Evolutionary conservation across 208 protist genomes (phyloP).

Genomic region (Crithidia fasciculata): DNA sequence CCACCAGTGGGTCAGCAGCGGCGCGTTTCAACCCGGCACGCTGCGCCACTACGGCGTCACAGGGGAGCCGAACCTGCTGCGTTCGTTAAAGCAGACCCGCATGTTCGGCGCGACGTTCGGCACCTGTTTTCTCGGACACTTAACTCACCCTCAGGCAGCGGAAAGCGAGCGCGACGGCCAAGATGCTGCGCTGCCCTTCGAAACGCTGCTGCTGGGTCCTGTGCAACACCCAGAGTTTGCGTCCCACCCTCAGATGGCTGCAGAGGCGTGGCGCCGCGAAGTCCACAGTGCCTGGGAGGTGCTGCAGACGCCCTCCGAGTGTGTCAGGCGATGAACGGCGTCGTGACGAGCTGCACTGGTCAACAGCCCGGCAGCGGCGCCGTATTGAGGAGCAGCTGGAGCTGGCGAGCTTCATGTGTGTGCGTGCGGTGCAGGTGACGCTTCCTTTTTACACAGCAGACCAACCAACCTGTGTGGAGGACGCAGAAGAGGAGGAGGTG

Average conservation of each 20-base stretch:
- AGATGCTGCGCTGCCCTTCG: conserved; percentile 18
- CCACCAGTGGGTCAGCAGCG: conserved; percentile 36
- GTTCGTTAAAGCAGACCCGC: conserved; percentile 39
- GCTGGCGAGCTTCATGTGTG: conserved; percentile 73
- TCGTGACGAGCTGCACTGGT: conserved; percentile 52
- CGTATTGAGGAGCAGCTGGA: conserved; percentile 59
- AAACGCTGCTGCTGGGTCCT: conserved; percentile 23
- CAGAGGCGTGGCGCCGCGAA: conserved; percentile 15
- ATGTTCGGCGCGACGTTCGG: conserved; percentile 47
- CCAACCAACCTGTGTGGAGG: not conserved
- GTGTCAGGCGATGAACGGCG: conserved; percentile 47
- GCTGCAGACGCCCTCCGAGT: conserved; percentile 54
- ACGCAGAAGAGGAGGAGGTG: conserved; percentile 20
- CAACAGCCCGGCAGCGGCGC: conserved; percentile 14
- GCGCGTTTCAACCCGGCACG: conserved; percentile 36
- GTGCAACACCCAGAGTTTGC: conserved; percentile 2
- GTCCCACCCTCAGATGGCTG: conserved; percentile 1
- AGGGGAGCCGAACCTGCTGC: conserved; percentile 38
- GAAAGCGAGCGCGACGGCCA: not conserved
- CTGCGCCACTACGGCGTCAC: conserved; percentile 62
- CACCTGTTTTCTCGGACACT: conserved; percentile 35
- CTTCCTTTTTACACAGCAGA: conserved; percentile 46
- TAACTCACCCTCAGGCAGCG: not conserved
- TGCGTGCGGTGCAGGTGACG: conserved; percentile 70
- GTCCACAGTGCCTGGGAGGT: conserved; percentile 28